Base-by-base conservation (phyloP, 2,329 filamentous ascomycete species). In the Geoglossum cookeanum region DNA sequence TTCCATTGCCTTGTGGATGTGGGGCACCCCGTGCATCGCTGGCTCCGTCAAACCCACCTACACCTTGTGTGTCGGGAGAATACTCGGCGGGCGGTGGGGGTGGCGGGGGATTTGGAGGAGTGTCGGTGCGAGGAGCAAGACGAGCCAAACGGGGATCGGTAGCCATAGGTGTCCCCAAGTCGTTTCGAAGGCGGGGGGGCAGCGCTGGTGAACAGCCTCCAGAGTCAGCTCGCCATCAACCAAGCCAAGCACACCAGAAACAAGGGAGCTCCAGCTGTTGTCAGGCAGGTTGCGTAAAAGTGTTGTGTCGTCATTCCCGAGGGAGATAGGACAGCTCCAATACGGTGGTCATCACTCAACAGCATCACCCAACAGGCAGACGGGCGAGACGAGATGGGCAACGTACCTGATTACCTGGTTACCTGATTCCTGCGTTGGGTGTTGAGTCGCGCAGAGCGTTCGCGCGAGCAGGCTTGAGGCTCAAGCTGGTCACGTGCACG, bases 271-370 rank as follows among this genome's bases (percentile, higher is more conserved):
- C 30, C 17, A 22, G 15, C 49, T 59, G 63, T 64, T 59, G 61
- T 39, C 37, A 57, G 55, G 42, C 44, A 45, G 53, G 51, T 56
- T 48, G 55, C 59, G 65, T 65, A 64, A 65, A 65, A 62, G 60
- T 64, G 22, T 55, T 15, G 29, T 61, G 52, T 64, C 61, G 58
- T 60, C 63, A 63, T 57, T 59, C 39, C 45, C 27, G 42, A 17
- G 44, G 45, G 55, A 62, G 68, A 66, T 78, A 78, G 81, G 83
- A 87, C 82, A 86, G 83, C 83, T 87, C 83, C 83, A 87, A 86
- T 86, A 84, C 73, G 68, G 66, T 67, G 65, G 67, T 81, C 79
- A 82, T 82, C 79, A 79, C 72, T 33, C 27, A 47, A 47, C n/a
- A n/a, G n/a, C 79, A 82, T 82, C 79, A 79, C 72, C 17, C 27